A percentile compares a stretch with the other conserved stretches of the same genome.
Evolutionary conservation across 768 basidiomycete genomes (phyloP).

Genomic region (Leccinum pellstonianum): DNA sequence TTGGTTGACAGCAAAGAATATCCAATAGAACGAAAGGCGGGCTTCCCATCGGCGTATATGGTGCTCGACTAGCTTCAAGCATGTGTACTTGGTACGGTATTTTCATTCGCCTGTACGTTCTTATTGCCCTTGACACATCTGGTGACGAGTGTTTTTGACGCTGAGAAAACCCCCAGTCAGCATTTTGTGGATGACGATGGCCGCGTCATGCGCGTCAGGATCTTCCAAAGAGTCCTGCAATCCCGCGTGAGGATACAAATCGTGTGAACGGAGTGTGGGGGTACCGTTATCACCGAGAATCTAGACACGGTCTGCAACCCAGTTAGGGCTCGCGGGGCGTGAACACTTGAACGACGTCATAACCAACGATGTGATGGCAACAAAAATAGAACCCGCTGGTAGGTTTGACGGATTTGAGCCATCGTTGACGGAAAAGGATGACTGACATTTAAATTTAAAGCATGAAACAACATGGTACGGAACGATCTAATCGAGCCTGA

Average conservation of each 20-base stretch:
- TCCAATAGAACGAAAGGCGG: not conserved
- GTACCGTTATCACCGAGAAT: slow-evolving; percentile 33
- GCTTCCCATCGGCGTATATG: not conserved
- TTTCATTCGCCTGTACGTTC: not conserved
- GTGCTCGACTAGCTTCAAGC: not conserved
- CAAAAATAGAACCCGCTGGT: not conserved
- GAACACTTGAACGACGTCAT: not conserved
- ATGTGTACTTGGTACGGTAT: not conserved
- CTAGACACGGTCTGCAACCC: not conserved
- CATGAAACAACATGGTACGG: not conserved
- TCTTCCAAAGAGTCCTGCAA: not conserved
- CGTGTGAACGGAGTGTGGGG: not conserved
- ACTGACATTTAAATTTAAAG: slow-evolving; percentile 12
- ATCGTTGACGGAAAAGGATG: not conserved
- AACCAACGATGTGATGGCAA: not conserved
- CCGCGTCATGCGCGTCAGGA: not conserved
- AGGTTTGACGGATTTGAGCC: not conserved
- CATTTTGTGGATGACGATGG: not conserved
- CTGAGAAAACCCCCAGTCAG: not conserved
- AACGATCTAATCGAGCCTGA: not conserved
- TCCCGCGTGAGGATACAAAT: not conserved
- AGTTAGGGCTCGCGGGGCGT: not conserved
- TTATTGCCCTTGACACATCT: not conserved
- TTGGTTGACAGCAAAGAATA: not conserved
- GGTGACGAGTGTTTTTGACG: not conserved